Conservation (phyloP, 345 rosid species). For the Euphorbia lathyris region DNA sequence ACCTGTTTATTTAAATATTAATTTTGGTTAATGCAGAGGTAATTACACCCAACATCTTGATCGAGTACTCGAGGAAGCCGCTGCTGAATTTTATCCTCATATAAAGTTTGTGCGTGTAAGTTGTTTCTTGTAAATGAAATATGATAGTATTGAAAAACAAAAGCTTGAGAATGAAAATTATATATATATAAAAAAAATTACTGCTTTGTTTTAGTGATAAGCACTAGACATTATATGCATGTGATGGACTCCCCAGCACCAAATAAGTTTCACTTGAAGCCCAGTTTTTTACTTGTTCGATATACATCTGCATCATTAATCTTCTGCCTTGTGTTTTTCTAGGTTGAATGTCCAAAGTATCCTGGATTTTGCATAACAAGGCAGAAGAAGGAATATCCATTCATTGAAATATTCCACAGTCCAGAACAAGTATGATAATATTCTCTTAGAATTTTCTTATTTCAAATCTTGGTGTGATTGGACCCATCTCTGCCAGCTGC, state of each 20-base stretch:
- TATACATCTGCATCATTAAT: slow-evolving; percentile 4
- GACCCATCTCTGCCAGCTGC: neutral
- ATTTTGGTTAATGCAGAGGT: slow-evolving; percentile 49
- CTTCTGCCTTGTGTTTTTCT: slow-evolving; percentile 21
- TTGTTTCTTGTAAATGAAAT: slow-evolving; percentile 14
- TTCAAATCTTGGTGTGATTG: slow-evolving; percentile 7
- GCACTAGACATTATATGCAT: neutral
- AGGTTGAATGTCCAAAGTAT: slow-evolving; percentile 99
- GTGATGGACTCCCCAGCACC: neutral
- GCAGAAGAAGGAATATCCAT: slow-evolving; percentile 88
- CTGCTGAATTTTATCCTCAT: slow-evolving; percentile 79
- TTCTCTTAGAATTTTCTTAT: slow-evolving; percentile 1
- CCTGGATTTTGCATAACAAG: slow-evolving; percentile 91
- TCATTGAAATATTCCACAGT: slow-evolving; percentile 85
- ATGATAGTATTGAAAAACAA: neutral
- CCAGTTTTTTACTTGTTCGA: neutral
- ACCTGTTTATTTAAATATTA: neutral
- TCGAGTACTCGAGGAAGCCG: slow-evolving; percentile 78
- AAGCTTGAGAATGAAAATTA: slow-evolving; percentile 3
- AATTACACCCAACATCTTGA: slow-evolving; percentile 87
- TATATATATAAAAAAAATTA: neutral
- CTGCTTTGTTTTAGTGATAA: neutral
- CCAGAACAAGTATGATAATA: slow-evolving; percentile 64
- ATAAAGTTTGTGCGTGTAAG: slow-evolving; percentile 83
- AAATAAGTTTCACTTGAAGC: slow-evolving; percentile 4